Base-by-base conservation (phyloP, 768 basidiomycete species). In the Serendipita vermifera region DNA sequence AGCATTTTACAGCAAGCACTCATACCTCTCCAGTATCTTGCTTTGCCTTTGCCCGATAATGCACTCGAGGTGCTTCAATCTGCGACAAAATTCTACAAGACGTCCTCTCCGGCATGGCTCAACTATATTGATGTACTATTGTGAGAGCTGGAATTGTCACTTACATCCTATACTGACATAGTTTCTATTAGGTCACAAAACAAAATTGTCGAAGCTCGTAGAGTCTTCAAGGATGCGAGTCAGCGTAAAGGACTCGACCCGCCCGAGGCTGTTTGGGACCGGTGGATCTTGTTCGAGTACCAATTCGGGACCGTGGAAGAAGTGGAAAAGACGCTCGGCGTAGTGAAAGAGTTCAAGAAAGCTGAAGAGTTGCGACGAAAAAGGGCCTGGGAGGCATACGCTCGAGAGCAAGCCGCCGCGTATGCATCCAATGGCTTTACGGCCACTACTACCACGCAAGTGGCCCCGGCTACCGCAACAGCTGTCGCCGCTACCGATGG, bases 261-360 rank as follows among this genome's bases (percentile, higher is more conserved):
- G 85, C 92, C 96, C 0, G 94, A 99, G 67, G 85, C 83, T 7
- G 72, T 98, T 5, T 94, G 88, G 82, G 88, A 92, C 56, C 83
- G 87, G 1, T 94, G 89, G 87, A 64, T 83, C 15, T 70, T 75
- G n/a, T 96, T 97, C 63, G 94, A 97, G 66, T 79, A 88, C 60
- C 70, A 85, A 3, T 75, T 91, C 62, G 94, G 94, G 0, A 75
- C 79, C 22, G 72, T 88, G 13, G 72, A 77, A 27, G 78, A 81
- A 33, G 72, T 88, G 27, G 80, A 87, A 35, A 69, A 71, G 7
- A 78, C 46, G 32, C 20, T 51, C 46, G 7, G 24, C 3, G 46
- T 31, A 15, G 32, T 31, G 22, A 51, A 51, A n/a, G 46, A 51
- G 7, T 51, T 51, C 27, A 51, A 51, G 29, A 15, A 7, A 15